A percentile compares a stretch with the other conserved stretches of the same genome.
Conservation (phyloP, 805 yeast species). For the Candida odintsovae region DNA sequence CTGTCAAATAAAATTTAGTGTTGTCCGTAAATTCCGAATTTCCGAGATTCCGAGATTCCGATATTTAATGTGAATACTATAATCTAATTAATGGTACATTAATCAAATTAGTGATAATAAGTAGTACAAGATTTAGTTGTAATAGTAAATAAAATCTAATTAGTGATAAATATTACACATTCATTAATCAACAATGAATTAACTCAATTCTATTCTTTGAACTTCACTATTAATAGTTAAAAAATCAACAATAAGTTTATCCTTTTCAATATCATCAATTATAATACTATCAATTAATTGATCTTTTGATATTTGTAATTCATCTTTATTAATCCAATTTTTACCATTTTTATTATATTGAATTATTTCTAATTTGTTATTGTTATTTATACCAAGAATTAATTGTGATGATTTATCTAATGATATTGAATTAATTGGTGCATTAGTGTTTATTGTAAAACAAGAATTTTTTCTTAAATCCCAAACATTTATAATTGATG, state of each 20-base stretch:
- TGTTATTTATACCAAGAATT: slow-evolving; percentile 6
- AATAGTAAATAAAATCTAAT: too few species aligned
- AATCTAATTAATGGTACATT: too few species aligned
- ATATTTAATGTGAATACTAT: too few species aligned
- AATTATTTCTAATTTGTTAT: slow-evolving; percentile 8
- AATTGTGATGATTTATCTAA: slow-evolving; percentile 22
- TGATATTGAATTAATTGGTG: slow-evolving; percentile 6
- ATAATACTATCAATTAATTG: slow-evolving; percentile 12
- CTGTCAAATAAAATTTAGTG: too few species aligned
- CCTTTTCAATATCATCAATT: slow-evolving; percentile 8
- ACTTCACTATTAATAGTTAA: slow-evolving; percentile 3
- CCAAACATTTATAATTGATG: slow-evolving; percentile 33
- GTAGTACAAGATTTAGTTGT: too few species aligned
- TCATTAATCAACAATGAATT: not conserved
- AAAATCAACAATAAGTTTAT: slow-evolving; percentile 3
- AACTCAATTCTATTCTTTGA: not conserved
- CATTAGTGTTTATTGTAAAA: slow-evolving; percentile 3
- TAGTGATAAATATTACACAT: not conserved
- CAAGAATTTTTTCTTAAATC: slow-evolving; percentile 40
- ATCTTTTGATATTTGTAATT: slow-evolving; percentile 8
- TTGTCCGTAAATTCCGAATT: too few species aligned
- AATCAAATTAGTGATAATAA: too few species aligned
- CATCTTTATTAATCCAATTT: slow-evolving; percentile 12
- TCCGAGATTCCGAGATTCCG: too few species aligned
- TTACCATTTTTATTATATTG: slow-evolving; percentile 19